These are phyloP conservation scores for Leucogyrophana mollusca DNA, from an alignment of 768 basidiomycete species.

Conservation along the genomic window DNA sequence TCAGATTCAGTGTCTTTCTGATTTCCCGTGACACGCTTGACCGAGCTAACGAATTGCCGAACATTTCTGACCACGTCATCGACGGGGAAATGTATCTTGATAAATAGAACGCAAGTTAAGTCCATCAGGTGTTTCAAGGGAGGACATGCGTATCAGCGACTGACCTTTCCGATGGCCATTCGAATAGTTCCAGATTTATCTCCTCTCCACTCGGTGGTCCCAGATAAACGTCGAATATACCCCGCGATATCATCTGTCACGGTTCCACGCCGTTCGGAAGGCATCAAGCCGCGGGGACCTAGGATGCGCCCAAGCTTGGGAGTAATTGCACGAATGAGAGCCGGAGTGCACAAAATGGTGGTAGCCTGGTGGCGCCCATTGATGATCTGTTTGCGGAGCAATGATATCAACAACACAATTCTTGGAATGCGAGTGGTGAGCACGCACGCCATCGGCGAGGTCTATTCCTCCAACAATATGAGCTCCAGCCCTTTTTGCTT, in stretches of 20 bases:
- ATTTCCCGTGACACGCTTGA: conserved; percentile 75
- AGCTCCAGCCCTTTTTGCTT: conserved; percentile 85
- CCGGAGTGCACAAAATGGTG: conserved; percentile 80
- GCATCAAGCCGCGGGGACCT: conserved; percentile 94
- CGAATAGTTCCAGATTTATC: conserved; percentile 85
- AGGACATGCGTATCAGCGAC: conserved; percentile 13
- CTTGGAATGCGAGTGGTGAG: background rate
- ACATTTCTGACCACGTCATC: conserved; percentile 80
- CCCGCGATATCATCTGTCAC: conserved; percentile 87
- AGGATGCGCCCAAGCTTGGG: conserved; percentile 77
- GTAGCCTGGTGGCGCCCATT: conserved; percentile 75
- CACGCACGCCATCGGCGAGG: conserved; percentile 80
- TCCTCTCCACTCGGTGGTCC: conserved; percentile 90
- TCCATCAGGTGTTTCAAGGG: background rate
- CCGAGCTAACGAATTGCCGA: conserved; percentile 69
- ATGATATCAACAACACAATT: conserved; percentile 1
- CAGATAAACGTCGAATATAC: conserved; percentile 76
- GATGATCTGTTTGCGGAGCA: conserved; percentile 52
- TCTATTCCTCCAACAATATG: conserved; percentile 90
- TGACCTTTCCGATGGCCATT: conserved; percentile 75
- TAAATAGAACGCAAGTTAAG: background rate
- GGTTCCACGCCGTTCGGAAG: conserved; percentile 89
- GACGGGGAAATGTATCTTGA: conserved; percentile 69
- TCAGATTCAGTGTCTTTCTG: conserved; percentile 47
- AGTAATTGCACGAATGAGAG: conserved; percentile 75